Evolutionary conservation across 441 rosid species (phyloP).

Genomic region (Caryocar brasiliense): DNA sequence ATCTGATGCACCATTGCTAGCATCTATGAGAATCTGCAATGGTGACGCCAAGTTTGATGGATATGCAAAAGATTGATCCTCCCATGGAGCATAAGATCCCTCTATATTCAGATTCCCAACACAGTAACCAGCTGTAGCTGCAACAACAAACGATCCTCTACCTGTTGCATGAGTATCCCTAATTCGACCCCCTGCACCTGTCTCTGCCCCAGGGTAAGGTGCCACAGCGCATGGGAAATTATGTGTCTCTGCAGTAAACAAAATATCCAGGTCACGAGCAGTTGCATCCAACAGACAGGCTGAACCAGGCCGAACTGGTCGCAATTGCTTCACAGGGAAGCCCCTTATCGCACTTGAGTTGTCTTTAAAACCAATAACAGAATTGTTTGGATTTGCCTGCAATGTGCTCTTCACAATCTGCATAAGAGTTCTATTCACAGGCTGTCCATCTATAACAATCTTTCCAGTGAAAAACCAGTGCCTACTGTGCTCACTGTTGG

Average conservation of each 20-base stretch:
- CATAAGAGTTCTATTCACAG: conserved; percentile 74
- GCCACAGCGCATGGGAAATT: conserved; percentile 99
- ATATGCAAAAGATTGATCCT: conserved; percentile 61
- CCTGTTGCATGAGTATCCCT: conserved; percentile 98
- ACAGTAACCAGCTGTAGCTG: conserved; percentile 81
- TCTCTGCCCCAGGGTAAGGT: conserved; percentile 96
- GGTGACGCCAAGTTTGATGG: conserved; percentile 90
- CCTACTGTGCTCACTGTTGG: conserved; percentile 89
- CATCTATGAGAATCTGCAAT: conserved; percentile 73
- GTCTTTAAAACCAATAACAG: conserved; percentile 88
- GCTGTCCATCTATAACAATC: conserved; percentile 76
- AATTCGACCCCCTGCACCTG: conserved; percentile 93
- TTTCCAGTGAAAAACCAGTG: conserved; percentile 95
- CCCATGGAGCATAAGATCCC: conserved; percentile 90
- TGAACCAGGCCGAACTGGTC: conserved; percentile 63
- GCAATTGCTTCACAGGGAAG: conserved; percentile 57
- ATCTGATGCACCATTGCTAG: conserved; percentile 94
- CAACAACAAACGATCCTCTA: conserved; percentile 83
- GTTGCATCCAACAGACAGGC: conserved; percentile 43
- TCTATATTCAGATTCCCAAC: conserved; percentile 75
- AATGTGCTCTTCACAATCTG: conserved; percentile 92
- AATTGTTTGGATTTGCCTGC: conserved; percentile 69
- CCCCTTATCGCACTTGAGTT: conserved; percentile 94
- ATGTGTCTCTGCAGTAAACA: conserved; percentile 94
- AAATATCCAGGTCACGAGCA: conserved; percentile 54